These are phyloP conservation scores for Alternaria longipes DNA, from an alignment of 2,329 filamentous ascomycete species.

Conservation along the genomic window DNA sequence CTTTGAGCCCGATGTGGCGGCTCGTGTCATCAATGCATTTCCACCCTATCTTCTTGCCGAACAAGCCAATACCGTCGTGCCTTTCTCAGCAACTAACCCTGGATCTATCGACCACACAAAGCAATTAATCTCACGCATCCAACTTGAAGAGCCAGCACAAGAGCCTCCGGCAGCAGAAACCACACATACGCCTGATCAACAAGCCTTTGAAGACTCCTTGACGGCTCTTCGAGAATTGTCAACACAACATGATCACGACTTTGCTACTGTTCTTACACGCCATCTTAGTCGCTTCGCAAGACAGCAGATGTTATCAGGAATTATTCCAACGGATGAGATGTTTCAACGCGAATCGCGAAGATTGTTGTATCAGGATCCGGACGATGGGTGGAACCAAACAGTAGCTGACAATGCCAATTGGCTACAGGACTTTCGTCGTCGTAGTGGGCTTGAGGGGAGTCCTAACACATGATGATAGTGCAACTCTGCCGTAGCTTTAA, in stretches of 20 bases:
- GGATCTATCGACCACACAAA: conserved; percentile 31
- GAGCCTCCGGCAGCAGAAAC: not conserved
- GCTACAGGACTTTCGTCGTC: conserved; percentile 13
- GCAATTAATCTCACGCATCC: conserved; percentile 27
- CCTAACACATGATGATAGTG: conserved; percentile 9
- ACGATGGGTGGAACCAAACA: conserved; percentile 57
- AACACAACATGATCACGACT: conserved; percentile 36
- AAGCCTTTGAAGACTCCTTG: not conserved
- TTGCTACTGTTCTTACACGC: conserved; percentile 55
- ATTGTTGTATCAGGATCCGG: conserved; percentile 55
- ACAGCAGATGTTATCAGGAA: conserved; percentile 46
- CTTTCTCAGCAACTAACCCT: conserved; percentile 53
- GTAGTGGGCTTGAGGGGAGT: conserved; percentile 5
- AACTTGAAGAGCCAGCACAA: conserved; percentile 7
- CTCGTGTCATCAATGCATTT: conserved; percentile 56
- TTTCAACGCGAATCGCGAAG: conserved; percentile 57
- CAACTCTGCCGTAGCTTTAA: not conserved
- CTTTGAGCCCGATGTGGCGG: conserved; percentile 54
- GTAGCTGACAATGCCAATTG: conserved; percentile 27
- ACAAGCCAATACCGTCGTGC: conserved; percentile 51
- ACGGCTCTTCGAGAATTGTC: conserved; percentile 7
- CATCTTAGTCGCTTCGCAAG: conserved; percentile 55
- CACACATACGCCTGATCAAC: not conserved
- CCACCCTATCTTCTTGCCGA: conserved; percentile 58
- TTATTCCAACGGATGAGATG: conserved; percentile 59